Base-by-base conservation (phyloP, 164 flowering plant species). In the Magnolia kwangsiensis region DNA sequence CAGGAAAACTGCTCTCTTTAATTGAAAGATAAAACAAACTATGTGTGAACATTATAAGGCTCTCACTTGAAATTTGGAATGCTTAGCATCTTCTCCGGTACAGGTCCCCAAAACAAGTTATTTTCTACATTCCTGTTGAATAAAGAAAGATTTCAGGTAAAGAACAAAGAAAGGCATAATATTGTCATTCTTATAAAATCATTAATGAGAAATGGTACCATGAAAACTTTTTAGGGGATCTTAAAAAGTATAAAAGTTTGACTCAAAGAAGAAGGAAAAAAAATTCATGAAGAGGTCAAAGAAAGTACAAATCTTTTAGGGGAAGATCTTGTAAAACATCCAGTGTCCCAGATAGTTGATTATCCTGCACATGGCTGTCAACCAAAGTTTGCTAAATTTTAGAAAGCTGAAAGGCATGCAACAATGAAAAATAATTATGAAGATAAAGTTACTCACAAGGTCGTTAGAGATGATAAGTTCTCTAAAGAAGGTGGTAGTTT, bases 251-350 rank as follows among this genome's bases (percentile, higher is more conserved):
- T 7, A 29, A 50, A 31, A 73, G 27, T 61, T 4, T 29, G 67
- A 16, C 13, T n/a, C 1, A 63, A 51, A 8, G 29, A 7, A 61
- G 63, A 19, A 0, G 31, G 51, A 24, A 55, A 27, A 10, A 75
- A 37, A 55, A 55, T 74, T 24, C n/a, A 74, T 9, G 49, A 73
- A 68, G 72, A 59, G 81, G 76, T 69, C 73, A 23, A 81, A 82
- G 85, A 78, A 63, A 72, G 50, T 89, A 94, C 99, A 96, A 82
- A 76, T 94, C 92, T 78, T 51, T 77, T 63, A 96, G 82, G 19
- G 90, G 90, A 74, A 96, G 92, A 85, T 93, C 90, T 84, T 93
- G 94, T 49, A 96, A 76, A 74, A 96, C 92, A 88, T 92, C 90
- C 66, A 96, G 93, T 72, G 91, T 85, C 76, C 99, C 99, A 50